These are phyloP conservation scores for Pseudogymnoascus sp. DNA, from an alignment of 2,329 filamentous ascomycete genomes.

Conservation along the genomic window DNA sequence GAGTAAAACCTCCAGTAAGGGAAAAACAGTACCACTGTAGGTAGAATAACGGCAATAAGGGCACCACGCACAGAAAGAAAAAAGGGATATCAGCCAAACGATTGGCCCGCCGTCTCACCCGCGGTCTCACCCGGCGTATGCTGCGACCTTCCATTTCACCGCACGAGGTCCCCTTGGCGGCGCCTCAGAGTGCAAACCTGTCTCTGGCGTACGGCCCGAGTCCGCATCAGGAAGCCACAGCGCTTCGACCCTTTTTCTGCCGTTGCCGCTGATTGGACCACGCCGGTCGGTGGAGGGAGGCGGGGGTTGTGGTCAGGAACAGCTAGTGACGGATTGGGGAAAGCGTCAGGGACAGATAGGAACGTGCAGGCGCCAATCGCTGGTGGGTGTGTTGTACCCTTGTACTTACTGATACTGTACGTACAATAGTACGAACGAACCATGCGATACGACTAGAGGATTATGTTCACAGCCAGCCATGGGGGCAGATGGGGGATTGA, in stretches of 20 bases:
- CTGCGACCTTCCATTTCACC: background rate
- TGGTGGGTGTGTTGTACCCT: background rate
- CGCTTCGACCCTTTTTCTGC: background rate
- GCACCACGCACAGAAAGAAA: background rate
- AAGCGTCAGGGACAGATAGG: background rate
- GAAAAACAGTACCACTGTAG: background rate
- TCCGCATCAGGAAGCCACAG: background rate
- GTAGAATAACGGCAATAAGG: background rate
- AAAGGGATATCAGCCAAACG: background rate
- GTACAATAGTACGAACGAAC: no score
- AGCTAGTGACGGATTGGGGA: background rate
- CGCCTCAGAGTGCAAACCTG: background rate
- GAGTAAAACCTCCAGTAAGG: background rate
- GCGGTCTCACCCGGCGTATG: background rate
- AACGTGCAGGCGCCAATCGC: background rate
- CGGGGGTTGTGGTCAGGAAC: background rate
- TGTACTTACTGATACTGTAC: no score
- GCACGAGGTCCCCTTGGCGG: background rate
- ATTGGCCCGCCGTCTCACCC: background rate
- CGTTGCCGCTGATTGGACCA: background rate
- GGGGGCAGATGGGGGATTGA: background rate
- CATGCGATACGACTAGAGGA: no score
- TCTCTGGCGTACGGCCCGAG: background rate
- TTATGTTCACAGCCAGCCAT: background rate
- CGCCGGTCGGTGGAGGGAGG: background rate